Percentiles rank a stretch among this genome's conserved stretches.
Conservation (phyloP, 1,284 basidiomycete genomes). For the Sanghuangporus weigelae region DNA sequence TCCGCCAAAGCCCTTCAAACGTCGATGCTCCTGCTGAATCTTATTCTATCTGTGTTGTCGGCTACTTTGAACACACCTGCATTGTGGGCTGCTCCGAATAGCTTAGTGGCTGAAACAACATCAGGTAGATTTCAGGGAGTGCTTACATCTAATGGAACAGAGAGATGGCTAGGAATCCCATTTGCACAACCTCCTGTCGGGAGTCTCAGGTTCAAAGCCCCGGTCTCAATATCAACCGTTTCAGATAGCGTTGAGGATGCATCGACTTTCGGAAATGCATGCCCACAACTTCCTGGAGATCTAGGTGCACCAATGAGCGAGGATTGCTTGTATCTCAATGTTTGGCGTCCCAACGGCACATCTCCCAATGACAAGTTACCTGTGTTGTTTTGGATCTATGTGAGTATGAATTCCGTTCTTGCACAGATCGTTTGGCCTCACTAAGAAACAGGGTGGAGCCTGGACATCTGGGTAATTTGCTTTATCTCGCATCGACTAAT, state of each 20-base stretch:
- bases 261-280: slow-evolving; percentile 49
- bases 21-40: not conserved
- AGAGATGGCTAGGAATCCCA: slow-evolving; percentile 59
- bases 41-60: not conserved
- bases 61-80: not conserved
- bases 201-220: slow-evolving; percentile 51
- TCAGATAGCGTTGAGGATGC: slow-evolving; percentile 36
- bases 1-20: not conserved
- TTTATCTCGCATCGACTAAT: not conserved
- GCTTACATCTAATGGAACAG: slow-evolving; percentile 35
- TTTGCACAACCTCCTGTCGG: slow-evolving; percentile 59
- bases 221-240: slow-evolving; percentile 41
- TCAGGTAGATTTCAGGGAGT: slow-evolving; percentile 19
- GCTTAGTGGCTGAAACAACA: slow-evolving; percentile 13
- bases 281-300: slow-evolving; percentile 42
- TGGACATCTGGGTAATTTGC: slow-evolving; percentile 38
- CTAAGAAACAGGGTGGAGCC: slow-evolving; percentile 41
- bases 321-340: slow-evolving; percentile 53
- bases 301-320: slow-evolving; percentile 47
- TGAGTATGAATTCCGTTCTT: slow-evolving; percentile 24
- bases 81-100: not conserved
- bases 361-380: slow-evolving; percentile 34
- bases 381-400: slow-evolving; percentile 50
- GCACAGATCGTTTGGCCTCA: not conserved
- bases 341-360: slow-evolving; percentile 36